Conservation (phyloP, 345 rosid species). For the Eucalyptus caleyi region DNA sequence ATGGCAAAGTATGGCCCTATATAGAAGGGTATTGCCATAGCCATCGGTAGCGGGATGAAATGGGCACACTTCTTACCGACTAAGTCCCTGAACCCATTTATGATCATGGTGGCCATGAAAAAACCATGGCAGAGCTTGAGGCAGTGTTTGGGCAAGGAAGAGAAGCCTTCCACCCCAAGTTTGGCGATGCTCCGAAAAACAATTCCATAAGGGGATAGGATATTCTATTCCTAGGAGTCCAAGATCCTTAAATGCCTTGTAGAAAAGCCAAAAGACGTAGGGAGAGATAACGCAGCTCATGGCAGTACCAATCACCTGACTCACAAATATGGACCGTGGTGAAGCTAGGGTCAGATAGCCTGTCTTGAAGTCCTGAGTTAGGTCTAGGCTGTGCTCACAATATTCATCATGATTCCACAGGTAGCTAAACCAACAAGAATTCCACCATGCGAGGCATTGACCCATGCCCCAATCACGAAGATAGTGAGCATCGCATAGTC, state of each 20-base stretch:
- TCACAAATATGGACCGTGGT: constrained; percentile 12
- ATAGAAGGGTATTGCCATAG: constrained; percentile 28
- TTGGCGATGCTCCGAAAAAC: neutral
- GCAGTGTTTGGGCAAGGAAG: neutral
- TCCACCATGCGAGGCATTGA: constrained; percentile 1
- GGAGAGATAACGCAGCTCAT: constrained; percentile 14
- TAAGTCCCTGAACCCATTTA: constrained; percentile 7
- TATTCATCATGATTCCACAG: constrained; percentile 14
- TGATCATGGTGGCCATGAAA: constrained; percentile 8
- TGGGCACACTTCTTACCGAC: neutral
- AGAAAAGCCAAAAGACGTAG: constrained; percentile 3
- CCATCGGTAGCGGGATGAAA: constrained; percentile 27
- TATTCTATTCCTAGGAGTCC: neutral
- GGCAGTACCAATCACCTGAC: constrained; percentile 12
- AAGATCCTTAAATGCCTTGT: constrained; percentile 4
- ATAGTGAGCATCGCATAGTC: neutral
- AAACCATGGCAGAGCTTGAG: constrained; percentile 19
- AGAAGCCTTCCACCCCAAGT: constrained; percentile 1
- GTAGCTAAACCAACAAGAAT: constrained; percentile 4
- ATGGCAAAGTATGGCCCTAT: constrained; percentile 26
- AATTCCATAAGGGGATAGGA: neutral
- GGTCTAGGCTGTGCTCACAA: constrained; percentile 5
- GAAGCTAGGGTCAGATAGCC: constrained; percentile 11
- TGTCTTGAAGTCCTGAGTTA: constrained; percentile 10
- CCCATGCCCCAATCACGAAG: constrained; percentile 10